A percentile compares a stretch with the other conserved stretches of the same genome.
These are phyloP conservation scores for Epithele typhae DNA, from an alignment of 768 basidiomycete species.

Conservation along the genomic window DNA sequence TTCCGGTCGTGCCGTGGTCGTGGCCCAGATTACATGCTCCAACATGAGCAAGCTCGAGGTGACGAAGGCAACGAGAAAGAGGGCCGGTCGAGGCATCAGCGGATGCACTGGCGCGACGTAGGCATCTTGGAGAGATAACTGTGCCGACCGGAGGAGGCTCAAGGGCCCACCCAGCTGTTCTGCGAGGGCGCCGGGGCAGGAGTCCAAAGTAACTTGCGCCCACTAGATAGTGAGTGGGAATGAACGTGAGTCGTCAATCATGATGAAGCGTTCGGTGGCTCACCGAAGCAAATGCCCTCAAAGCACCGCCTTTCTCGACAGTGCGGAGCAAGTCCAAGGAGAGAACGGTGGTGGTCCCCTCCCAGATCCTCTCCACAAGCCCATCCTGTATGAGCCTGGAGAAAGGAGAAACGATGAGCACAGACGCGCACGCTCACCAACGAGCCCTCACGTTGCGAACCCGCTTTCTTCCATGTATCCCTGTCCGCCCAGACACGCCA, in stretches of 20 bases:
- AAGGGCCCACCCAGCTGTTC: constrained; percentile 21
- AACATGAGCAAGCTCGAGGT: constrained; percentile 54
- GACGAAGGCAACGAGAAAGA: constrained; percentile 54
- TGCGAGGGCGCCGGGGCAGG: constrained; percentile 35
- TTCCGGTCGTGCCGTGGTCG: constrained; percentile 22
- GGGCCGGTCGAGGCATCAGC: constrained; percentile 50
- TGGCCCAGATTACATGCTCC: constrained; percentile 67
- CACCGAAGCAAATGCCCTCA: constrained; percentile 49
- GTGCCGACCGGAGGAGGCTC: constrained; percentile 31
- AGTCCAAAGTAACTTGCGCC: constrained; percentile 40
- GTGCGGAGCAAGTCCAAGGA: constrained; percentile 63
- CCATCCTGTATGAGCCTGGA: constrained; percentile 56
- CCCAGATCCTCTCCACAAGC: constrained; percentile 81
- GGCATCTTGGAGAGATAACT: constrained; percentile 36
- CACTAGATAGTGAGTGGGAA: no score
- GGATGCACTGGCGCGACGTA: constrained; percentile 41
- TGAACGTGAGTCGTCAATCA: no score
- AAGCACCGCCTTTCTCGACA: constrained; percentile 37
- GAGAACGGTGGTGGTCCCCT: constrained; percentile 67
- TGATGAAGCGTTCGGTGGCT: no score
- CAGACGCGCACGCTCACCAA: not conserved
- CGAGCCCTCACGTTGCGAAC: constrained; percentile 46
- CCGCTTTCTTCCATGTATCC: constrained; percentile 85
- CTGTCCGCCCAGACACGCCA: constrained; percentile 69
- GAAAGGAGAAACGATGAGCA: no score